phyloP scores from a whole-genome alignment of 176 grass and related monocot genomes.

The Zoysia pacifica region DNA sequence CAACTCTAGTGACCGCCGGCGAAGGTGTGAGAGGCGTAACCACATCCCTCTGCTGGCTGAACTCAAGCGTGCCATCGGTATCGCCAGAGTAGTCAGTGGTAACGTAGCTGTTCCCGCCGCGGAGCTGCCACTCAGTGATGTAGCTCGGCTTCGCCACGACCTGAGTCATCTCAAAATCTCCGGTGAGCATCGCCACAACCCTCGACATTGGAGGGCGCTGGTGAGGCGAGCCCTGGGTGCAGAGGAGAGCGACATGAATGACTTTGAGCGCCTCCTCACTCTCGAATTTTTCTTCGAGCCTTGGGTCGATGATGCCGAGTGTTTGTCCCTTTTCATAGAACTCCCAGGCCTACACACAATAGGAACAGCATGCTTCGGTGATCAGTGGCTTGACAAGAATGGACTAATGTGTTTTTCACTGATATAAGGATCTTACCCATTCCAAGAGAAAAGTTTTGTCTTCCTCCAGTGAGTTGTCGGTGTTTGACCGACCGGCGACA shows the following conservation, averaged over 20 bases:
- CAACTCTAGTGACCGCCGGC: constrained; percentile 4
- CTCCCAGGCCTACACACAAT: constrained; percentile 43
- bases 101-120: constrained; percentile 40
- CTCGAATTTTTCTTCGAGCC: constrained; percentile 36
- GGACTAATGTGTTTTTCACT: no score
- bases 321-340: constrained; percentile 44
- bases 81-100: background rate
- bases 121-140: constrained; percentile 57
- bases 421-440: constrained; percentile 37
- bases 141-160: constrained; percentile 52
- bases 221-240: constrained; percentile 52
- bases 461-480: constrained; percentile 25
- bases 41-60: background rate
- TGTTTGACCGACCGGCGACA: constrained; percentile 53
- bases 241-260: constrained; percentile 52
- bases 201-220: constrained; percentile 56
- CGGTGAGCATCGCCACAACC: constrained; percentile 53
- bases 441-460: constrained; percentile 58
- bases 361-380: background rate
- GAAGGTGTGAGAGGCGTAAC: constrained; percentile 11
- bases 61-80: background rate
- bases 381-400: background rate
- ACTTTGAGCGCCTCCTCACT: constrained; percentile 37
- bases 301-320: constrained; percentile 42
- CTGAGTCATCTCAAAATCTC: constrained; percentile 37